Evolutionary conservation across 495 filamentous ascomycete species (phyloP).

Genomic region (Daldinia concentrica): DNA sequence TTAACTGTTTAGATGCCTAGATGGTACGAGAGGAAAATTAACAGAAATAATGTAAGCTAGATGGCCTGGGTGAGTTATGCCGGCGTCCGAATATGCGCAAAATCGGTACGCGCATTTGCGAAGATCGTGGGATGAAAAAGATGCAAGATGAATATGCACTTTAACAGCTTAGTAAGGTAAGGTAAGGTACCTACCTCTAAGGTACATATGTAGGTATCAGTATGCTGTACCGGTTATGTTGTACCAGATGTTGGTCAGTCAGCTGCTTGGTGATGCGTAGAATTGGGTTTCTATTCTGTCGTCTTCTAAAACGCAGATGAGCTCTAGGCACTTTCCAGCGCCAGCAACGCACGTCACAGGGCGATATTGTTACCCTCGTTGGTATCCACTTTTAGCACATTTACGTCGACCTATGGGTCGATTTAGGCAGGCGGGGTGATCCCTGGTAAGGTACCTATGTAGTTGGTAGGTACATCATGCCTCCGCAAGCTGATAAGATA

Average conservation of each 20-base stretch:
- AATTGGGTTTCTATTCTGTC: slow-evolving; percentile 16
- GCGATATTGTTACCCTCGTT: slow-evolving; percentile 1
- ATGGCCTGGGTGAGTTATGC: background rate
- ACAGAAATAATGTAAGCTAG: slow-evolving; percentile 1
- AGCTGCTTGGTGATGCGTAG: background rate
- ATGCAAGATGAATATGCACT: background rate
- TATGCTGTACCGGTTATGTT: background rate
- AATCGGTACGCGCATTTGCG: slow-evolving; percentile 37
- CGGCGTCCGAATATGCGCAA: slow-evolving; percentile 28
- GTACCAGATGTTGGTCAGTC: background rate
- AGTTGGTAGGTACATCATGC: background rate
- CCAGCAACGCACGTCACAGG: slow-evolving; percentile 31
- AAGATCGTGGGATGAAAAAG: slow-evolving; percentile 12
- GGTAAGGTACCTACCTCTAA: background rate
- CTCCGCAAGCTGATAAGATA: slow-evolving; percentile 18
- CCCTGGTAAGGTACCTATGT: slow-evolving; percentile 11
- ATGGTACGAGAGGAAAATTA: background rate
- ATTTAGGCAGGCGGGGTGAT: slow-evolving; percentile 22
- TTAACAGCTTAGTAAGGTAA: background rate
- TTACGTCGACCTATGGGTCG: background rate
- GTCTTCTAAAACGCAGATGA: slow-evolving; percentile 16
- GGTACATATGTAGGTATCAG: background rate
- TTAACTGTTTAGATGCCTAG: background rate
- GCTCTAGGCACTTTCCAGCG: slow-evolving; percentile 10
- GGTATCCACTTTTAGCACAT: slow-evolving; percentile 9